phyloP scores from a whole-genome alignment of 2,329 filamentous ascomycete species.

The Mariannaea elegans region DNA sequence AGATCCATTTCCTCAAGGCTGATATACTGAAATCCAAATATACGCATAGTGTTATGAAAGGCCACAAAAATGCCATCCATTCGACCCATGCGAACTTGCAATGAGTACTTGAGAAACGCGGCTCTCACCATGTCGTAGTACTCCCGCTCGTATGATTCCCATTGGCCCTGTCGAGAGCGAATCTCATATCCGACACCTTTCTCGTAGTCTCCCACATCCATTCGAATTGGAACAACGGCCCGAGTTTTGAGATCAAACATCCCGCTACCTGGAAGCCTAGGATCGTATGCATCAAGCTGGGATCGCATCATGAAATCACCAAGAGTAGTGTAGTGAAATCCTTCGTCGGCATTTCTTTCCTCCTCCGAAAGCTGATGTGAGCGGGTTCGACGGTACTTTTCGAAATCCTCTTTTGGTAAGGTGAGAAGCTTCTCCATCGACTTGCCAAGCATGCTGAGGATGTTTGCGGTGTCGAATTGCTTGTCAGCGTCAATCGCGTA shows the following conservation, averaged over 20 bases:
- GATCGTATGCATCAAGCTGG: conserved; percentile 90
- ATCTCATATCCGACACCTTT: conserved; percentile 89
- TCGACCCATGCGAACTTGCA: conserved; percentile 94
- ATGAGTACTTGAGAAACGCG: conserved; percentile 94
- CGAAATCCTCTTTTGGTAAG: conserved; percentile 81
- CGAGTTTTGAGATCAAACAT: conserved; percentile 98
- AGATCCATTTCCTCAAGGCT: conserved; percentile 86
- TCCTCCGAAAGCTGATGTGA: conserved; percentile 76
- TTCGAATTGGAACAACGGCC: conserved; percentile 89
- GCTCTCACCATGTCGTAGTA: conserved; percentile 97
- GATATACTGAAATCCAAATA: conserved; percentile 98
- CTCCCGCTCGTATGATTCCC: conserved; percentile 92
- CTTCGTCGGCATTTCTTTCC: conserved; percentile 75
- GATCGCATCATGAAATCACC: conserved; percentile 94
- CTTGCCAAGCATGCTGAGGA: conserved; percentile 91
- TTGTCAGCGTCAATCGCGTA: conserved; percentile 98
- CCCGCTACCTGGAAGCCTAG: conserved; percentile 85
- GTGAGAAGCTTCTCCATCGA: conserved; percentile 97
- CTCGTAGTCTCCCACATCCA: conserved; percentile 79
- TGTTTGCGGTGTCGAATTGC: conserved; percentile 83
- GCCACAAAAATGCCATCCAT: conserved; percentile 99
- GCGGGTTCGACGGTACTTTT: conserved; percentile 78
- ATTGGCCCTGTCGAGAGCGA: conserved; percentile 76
- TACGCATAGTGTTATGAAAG: conserved; percentile 92
- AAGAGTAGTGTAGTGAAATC: conserved; percentile 87